Conservation (phyloP, 805 yeast genomes). For the Spathaspora sp. region DNA sequence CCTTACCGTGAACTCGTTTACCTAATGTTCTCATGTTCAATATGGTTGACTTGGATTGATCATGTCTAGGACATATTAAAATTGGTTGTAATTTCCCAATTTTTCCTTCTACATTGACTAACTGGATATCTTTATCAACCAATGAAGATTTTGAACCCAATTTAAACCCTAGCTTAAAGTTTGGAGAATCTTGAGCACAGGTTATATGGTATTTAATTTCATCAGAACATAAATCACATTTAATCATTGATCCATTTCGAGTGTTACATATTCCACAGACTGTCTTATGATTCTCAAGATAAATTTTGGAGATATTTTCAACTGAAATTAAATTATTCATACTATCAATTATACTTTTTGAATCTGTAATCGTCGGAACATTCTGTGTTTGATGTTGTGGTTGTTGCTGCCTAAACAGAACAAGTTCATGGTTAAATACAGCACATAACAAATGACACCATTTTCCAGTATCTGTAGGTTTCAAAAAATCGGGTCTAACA, state of each 20-base stretch:
- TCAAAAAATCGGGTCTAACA: slow-evolving; percentile 60
- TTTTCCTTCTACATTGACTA: slow-evolving; percentile 19
- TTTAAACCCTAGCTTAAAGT: slow-evolving; percentile 53
- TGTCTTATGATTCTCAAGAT: slow-evolving; percentile 21
- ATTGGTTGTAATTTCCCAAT: slow-evolving; percentile 43
- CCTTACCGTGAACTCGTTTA: slow-evolving; percentile 23
- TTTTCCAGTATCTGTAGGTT: slow-evolving; percentile 52
- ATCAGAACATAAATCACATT: slow-evolving; percentile 44
- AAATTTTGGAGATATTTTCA: slow-evolving; percentile 25
- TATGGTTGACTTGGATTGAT: slow-evolving; percentile 14
- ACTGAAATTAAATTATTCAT: slow-evolving; percentile 18
- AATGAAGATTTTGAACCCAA: slow-evolving; percentile 21
- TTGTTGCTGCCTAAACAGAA: slow-evolving; percentile 11
- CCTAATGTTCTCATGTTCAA: slow-evolving; percentile 26
- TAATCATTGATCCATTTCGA: slow-evolving; percentile 47
- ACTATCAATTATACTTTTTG: slow-evolving; percentile 11
- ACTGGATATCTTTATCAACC: slow-evolving; percentile 16
- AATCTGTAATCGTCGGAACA: not conserved
- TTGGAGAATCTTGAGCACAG: slow-evolving; percentile 51
- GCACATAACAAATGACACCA: slow-evolving; percentile 85
- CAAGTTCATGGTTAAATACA: slow-evolving; percentile 44
- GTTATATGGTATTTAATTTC: slow-evolving; percentile 43
- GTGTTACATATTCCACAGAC: slow-evolving; percentile 46
- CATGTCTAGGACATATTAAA: slow-evolving; percentile 42
- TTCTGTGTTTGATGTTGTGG: not conserved